Conservation (phyloP, 2,329 filamentous ascomycete species). For the Trichoderma afroharzianum region DNA sequence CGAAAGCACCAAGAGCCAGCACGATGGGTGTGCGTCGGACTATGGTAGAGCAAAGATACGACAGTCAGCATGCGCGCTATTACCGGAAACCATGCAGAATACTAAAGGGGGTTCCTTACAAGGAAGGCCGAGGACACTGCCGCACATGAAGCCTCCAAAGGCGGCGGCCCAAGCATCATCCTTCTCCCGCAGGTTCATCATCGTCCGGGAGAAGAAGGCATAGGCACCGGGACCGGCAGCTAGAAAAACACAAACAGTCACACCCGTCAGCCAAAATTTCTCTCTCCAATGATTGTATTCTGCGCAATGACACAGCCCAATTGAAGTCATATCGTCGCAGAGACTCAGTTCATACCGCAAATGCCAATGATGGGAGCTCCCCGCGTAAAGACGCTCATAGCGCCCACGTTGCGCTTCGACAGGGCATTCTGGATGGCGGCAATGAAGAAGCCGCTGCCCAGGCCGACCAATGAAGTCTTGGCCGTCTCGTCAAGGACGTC, state of each 20-base stretch:
- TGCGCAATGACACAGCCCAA: not conserved
- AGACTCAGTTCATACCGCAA: slow-evolving; percentile 28
- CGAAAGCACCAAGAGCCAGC: slow-evolving; percentile 59
- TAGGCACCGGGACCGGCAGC: slow-evolving; percentile 63
- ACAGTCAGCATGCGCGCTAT: not conserved
- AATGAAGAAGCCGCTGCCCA: slow-evolving; percentile 64
- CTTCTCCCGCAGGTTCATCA: slow-evolving; percentile 81
- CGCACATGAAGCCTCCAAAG: slow-evolving; percentile 72
- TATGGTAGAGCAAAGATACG: slow-evolving; percentile 17
- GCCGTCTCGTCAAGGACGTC: slow-evolving; percentile 69
- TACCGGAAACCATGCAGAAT: not conserved
- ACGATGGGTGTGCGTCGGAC: slow-evolving; percentile 61
- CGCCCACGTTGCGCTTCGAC: slow-evolving; percentile 75
- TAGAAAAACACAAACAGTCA: slow-evolving; percentile 41
- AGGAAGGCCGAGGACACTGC: slow-evolving; percentile 66
- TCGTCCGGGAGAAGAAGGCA: slow-evolving; percentile 70
- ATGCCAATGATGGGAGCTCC: slow-evolving; percentile 68
- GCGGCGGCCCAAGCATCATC: slow-evolving; percentile 74
- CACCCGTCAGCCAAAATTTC: not conserved
- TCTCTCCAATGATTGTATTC: not conserved
- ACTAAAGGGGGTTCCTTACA: slow-evolving; percentile 49
- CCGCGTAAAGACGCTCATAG: slow-evolving; percentile 74
- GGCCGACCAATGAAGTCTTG: slow-evolving; percentile 62
- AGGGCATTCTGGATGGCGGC: slow-evolving; percentile 85
- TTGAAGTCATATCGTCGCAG: not conserved